Evolutionary conservation across 2,329 filamentous ascomycete species (phyloP).

Genomic region (Paraphaeosphaeria sporulosa): DNA sequence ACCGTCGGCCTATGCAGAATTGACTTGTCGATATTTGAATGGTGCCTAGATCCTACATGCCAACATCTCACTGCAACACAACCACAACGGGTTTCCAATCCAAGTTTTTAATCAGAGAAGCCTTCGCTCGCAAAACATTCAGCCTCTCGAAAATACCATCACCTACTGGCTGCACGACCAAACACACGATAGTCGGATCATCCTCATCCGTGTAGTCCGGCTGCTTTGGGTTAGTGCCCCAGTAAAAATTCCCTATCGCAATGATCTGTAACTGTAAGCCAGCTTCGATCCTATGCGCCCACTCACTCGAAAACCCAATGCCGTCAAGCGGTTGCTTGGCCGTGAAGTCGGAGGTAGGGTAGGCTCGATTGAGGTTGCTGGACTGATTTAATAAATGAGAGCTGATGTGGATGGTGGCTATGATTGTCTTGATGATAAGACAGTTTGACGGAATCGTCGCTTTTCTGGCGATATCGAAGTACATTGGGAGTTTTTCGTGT

Average conservation of each 20-base stretch:
- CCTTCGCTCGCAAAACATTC: neutral
- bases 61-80: conserved; percentile 45
- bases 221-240: neutral
- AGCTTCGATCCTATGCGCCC: neutral
- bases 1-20: neutral
- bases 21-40: neutral
- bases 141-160: conserved; percentile 4
- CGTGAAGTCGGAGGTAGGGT: conserved; percentile 3
- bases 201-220: conserved; percentile 11
- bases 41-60: neutral
- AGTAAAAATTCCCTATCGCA: neutral
- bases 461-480: neutral
- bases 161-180: conserved; percentile 1
- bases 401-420: conserved; percentile 8
- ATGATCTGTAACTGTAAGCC: conserved; percentile 8
- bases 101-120: neutral
- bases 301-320: neutral
- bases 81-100: conserved; percentile 26
- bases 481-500: neutral
- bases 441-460: neutral
- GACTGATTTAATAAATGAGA: neutral
- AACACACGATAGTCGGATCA: conserved; percentile 7
- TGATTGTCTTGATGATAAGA: conserved; percentile 13
- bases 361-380: neutral
- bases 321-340: neutral